A percentile compares a stretch with the other conserved stretches of the same genome.
These are phyloP conservation scores for Noccaea caerulescens DNA, from an alignment of 345 rosid genomes.

Conservation along the genomic window DNA sequence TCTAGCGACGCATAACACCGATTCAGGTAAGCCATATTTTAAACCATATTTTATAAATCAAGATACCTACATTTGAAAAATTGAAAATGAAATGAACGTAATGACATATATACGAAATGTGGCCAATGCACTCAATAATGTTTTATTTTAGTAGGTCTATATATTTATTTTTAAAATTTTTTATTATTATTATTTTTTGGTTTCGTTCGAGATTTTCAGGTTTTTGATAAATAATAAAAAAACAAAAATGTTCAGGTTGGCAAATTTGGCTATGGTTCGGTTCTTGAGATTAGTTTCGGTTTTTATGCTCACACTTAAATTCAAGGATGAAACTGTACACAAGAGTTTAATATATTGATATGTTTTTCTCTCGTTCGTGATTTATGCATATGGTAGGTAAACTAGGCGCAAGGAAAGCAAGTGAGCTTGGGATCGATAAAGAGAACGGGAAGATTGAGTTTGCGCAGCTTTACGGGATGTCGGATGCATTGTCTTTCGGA, in stretches of 20 bases:
- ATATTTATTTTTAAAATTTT: background rate
- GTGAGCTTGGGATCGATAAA: conserved; percentile 62
- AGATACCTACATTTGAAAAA: background rate
- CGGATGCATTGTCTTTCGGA: conserved; percentile 72
- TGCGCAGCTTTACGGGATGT: conserved; percentile 93
- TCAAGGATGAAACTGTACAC: background rate
- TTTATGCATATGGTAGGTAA: conserved; percentile 49
- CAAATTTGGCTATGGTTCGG: no score
- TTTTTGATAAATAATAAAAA: no score
- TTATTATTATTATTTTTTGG: background rate
- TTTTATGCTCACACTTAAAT: background rate
- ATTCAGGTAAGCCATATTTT: conserved; percentile 59
- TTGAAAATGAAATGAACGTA: background rate
- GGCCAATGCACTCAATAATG: background rate
- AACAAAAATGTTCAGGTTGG: no score
- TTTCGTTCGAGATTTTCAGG: no score
- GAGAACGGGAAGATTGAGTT: conserved; percentile 63
- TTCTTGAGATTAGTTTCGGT: background rate
- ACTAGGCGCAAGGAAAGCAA: conserved; percentile 63
- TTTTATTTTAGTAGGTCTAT: no score
- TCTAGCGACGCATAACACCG: conserved; percentile 83
- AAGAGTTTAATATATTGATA: background rate
- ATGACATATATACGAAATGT: background rate
- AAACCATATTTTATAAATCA: background rate
- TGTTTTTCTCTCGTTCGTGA: background rate